Conservation (phyloP, 139 green algal species). For the Mesotaenium endlicherianum region DNA sequence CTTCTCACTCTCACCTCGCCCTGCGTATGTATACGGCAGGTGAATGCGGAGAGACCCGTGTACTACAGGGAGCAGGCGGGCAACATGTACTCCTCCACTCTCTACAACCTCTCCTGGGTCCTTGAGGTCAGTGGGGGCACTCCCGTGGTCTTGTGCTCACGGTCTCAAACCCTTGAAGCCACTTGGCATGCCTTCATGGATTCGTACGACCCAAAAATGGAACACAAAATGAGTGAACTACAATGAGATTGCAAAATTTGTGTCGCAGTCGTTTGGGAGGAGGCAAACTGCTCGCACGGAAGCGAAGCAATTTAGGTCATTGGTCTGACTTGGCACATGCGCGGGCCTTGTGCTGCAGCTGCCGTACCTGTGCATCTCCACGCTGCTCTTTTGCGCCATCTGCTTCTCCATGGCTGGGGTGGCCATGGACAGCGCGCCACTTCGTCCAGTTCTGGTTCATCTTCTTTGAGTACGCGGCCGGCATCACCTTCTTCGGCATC, state of each 20-base stretch:
- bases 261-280: too few relatives aligned
- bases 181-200: too few relatives aligned
- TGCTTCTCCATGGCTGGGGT: conserved; percentile 24
- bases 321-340: too few relatives aligned
- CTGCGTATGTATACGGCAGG: not conserved
- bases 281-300: too few relatives aligned
- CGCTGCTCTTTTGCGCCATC: conserved; percentile 28
- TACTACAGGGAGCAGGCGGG: conserved; percentile 28
- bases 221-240: too few relatives aligned
- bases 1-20: too few relatives aligned
- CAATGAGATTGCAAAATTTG: too few relatives aligned
- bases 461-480: conserved; percentile 22
- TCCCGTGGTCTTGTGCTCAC: too few relatives aligned
- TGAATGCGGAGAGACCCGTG: conserved; percentile 35
- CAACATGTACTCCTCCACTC: conserved; percentile 34
- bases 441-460: conserved; percentile 36
- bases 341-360: conserved; percentile 13
- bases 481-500: conserved; percentile 34
- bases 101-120: conserved; percentile 44
- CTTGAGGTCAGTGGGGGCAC: conserved; percentile 14
- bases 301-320: too few relatives aligned
- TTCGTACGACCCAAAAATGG: too few relatives aligned
- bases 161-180: too few relatives aligned
- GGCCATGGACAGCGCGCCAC: not conserved
- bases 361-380: conserved; percentile 20